Evolutionary conservation across 805 yeast genomes (phyloP), one percentile per base, ranked within the genome.

Genomic region (Zygosaccharomyces rouxii): DNA sequence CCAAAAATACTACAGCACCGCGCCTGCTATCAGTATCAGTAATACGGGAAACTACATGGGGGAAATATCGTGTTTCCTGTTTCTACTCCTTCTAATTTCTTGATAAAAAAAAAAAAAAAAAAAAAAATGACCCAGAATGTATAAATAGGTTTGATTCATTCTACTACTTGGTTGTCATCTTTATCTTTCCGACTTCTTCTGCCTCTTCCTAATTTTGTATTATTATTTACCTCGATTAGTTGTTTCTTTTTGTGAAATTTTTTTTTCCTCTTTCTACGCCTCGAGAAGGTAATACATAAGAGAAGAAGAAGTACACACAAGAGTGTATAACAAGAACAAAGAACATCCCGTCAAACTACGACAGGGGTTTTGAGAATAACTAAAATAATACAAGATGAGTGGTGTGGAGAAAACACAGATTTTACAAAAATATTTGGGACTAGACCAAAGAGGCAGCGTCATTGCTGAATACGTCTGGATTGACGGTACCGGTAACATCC

Each of bases 381-480:
- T 14, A 10, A 21, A 16, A 19, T 10, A 42, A 35, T 10, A 37
- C 14, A 38, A 23, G 42, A 51, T 51, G 54, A 51, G 54, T 47
- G 55, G 56, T 43, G 59, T 66, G 50, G 75, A 72, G 63, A 86
- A 89, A 76, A 84, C 96, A 48, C 79, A 84, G 53, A 84, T 88
- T 54, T 77, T 92, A 65, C 78, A 82, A 66, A 92, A 90, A 75
- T 92, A 92, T 68, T 67, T 86, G 55, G 84, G 79, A 60, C 79
- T 94, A 61, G 84, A 83, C 71, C 97, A 90, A 77, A 78, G 81
- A 60, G 96, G 96, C 56, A 78, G 77, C 64, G 77, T 92, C 56
- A 78, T 94, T 59, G 99, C 99, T 55, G 99, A 94, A 74, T 94
- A 94, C 76, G 83, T 94, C 71, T 94, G 99, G 99, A 85, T 94